These are phyloP conservation scores for Nematodospora valgi DNA, from an alignment of 805 yeast genomes.

Conservation along the genomic window DNA sequence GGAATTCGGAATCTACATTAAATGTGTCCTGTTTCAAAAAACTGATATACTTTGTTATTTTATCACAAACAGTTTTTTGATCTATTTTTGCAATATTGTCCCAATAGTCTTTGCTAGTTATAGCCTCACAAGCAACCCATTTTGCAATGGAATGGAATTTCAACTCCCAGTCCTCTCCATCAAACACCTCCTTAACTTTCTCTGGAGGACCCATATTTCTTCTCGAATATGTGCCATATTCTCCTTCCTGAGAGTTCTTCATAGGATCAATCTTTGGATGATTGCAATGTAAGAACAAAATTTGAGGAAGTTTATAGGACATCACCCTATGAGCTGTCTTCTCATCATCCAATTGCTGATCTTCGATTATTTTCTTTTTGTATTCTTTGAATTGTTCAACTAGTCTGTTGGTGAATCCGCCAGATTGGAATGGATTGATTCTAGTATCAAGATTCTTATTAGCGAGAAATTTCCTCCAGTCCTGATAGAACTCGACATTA, in stretches of 20 bases:
- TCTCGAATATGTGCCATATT: slow-evolving; percentile 13
- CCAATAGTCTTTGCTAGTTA: slow-evolving; percentile 23
- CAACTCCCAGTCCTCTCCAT: slow-evolving; percentile 32
- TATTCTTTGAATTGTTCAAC: slow-evolving; percentile 16
- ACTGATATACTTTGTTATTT: slow-evolving; percentile 19
- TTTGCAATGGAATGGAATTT: slow-evolving; percentile 28
- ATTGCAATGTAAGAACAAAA: slow-evolving; percentile 30
- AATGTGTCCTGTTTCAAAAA: slow-evolving; percentile 19
- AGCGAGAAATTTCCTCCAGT: slow-evolving; percentile 26
- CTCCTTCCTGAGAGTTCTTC: slow-evolving; percentile 12
- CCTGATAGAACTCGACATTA: slow-evolving; percentile 14
- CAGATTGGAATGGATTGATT: slow-evolving; percentile 27
- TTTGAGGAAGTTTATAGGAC: slow-evolving; percentile 18
- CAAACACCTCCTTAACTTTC: slow-evolving; percentile 12
- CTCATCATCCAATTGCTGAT: slow-evolving; percentile 8
- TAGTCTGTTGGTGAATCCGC: slow-evolving; percentile 22
- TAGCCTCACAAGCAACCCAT: slow-evolving; percentile 28
- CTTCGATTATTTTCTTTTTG: slow-evolving; percentile 8
- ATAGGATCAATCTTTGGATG: slow-evolving; percentile 32
- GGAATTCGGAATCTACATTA: slow-evolving; percentile 8
- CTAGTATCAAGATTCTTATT: slow-evolving; percentile 23
- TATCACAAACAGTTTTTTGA: slow-evolving; percentile 18
- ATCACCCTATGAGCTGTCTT: slow-evolving; percentile 5
- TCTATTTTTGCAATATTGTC: slow-evolving; percentile 11
- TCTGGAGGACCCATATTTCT: slow-evolving; percentile 24